These are phyloP conservation scores for Colletotrichum sp. DNA, from an alignment of 2,329 filamentous ascomycete species.

Conservation along the genomic window DNA sequence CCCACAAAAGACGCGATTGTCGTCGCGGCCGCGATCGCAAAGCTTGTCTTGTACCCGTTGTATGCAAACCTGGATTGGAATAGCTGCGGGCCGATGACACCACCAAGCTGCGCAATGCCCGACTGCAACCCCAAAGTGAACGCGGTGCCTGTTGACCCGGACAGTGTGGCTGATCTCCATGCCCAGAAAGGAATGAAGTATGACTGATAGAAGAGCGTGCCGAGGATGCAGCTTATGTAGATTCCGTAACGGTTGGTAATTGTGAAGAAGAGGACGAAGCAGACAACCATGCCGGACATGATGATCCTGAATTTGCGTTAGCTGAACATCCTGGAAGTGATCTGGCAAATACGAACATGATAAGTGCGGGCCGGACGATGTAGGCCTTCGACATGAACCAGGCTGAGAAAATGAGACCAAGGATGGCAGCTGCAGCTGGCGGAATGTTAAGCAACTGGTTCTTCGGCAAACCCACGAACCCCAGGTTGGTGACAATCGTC, in stretches of 20 bases:
- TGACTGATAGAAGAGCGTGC: slow-evolving; percentile 45
- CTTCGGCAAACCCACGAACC: slow-evolving; percentile 43
- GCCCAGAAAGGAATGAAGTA: slow-evolving; percentile 53
- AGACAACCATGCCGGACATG: slow-evolving; percentile 43
- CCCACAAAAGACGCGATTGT: slow-evolving; percentile 27
- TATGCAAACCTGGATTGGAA: slow-evolving; percentile 46
- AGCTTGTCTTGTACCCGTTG: slow-evolving; percentile 33
- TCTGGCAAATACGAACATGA: slow-evolving; percentile 30
- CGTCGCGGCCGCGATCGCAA: slow-evolving; percentile 27
- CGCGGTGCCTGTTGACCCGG: slow-evolving; percentile 46
- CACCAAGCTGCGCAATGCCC: slow-evolving; percentile 47
- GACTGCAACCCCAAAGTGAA: slow-evolving; percentile 49
- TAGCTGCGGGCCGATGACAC: slow-evolving; percentile 48
- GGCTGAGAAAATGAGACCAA: slow-evolving; percentile 42
- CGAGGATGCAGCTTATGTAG: slow-evolving; percentile 49
- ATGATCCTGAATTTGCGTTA: slow-evolving; percentile 29
- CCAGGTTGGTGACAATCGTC: slow-evolving; percentile 44
- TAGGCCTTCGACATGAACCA: slow-evolving; percentile 41
- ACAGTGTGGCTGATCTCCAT: slow-evolving; percentile 46
- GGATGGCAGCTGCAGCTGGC: slow-evolving; percentile 43
- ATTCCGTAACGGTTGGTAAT: slow-evolving; percentile 41
- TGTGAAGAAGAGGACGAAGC: slow-evolving; percentile 47
- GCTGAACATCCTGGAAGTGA: not conserved
- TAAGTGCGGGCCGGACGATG: slow-evolving; percentile 41
- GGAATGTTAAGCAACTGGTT: slow-evolving; percentile 53